phyloP scores from a whole-genome alignment of 1,139 yeast species.

The Geotrichum armillariae region DNA sequence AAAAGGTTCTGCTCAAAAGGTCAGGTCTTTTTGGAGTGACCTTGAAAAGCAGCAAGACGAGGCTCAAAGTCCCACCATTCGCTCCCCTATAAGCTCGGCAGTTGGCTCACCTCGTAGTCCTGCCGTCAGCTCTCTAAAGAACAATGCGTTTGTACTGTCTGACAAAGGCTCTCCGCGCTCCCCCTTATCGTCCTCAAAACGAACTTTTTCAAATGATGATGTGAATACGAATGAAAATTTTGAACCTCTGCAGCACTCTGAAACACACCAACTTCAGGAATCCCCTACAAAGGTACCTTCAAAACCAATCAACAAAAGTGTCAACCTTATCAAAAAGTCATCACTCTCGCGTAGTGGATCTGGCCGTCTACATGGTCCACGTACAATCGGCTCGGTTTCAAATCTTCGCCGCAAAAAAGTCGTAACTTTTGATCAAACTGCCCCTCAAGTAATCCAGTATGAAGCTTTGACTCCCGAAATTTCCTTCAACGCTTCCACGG shows the following conservation, averaged over 20 bases:
- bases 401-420: slow-evolving; percentile 30
- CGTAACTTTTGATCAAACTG: slow-evolving; percentile 39
- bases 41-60: slow-evolving; percentile 29
- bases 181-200: neutral
- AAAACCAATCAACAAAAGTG: neutral
- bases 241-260: neutral
- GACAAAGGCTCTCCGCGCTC: slow-evolving; percentile 20
- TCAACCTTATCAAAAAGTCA: slow-evolving; percentile 22
- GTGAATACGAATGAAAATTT: neutral
- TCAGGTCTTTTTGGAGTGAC: slow-evolving; percentile 36
- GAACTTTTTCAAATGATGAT: neutral
- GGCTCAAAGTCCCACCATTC: slow-evolving; percentile 20
- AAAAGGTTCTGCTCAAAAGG: slow-evolving; percentile 26
- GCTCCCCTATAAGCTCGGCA: too few species aligned
- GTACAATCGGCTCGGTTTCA: slow-evolving; percentile 26
- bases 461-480: slow-evolving; percentile 44
- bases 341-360: slow-evolving; percentile 34
- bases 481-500: slow-evolving; percentile 33
- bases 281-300: neutral
- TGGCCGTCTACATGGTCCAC: slow-evolving; percentile 36
- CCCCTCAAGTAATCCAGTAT: slow-evolving; percentile 44
- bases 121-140: slow-evolving; percentile 19
- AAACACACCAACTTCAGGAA: neutral
- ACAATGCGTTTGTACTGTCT: slow-evolving; percentile 28
- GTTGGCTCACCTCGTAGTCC: slow-evolving; percentile 18